Evolutionary conservation across 805 yeast species (phyloP), one percentile per base, ranked within the genome.

Genomic region (Kodamaea jinghongensis): DNA sequence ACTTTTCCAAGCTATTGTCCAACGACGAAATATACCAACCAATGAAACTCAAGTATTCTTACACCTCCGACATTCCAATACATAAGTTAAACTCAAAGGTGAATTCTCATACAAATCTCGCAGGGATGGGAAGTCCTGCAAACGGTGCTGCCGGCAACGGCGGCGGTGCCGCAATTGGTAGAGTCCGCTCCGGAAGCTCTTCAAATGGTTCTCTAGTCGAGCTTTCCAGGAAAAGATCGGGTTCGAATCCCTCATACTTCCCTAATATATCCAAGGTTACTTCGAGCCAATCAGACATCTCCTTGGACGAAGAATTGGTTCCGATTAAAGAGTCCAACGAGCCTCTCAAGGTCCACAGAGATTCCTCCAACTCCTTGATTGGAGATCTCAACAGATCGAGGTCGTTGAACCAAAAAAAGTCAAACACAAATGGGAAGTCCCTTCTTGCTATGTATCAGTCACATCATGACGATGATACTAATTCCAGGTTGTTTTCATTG

Each of bases 21-120:
- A 61, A 64, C 44, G 59, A 64, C 37, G 70, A 63, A 10, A 61
- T 64, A 26, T 62, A 63, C 37, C 56, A 51, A 33, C 75, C 75
- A 11, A 55, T 69, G 56, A 63, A 58, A 41, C 55, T 67, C 41
- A 55, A 54, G 41, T 69, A 69, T 45, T 60, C 70, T 20, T 60
- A 56, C 35, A 55, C 71, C 2, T 56, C 58, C 9, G 70, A 67
- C 23, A 63, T 69, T 23, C 68, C 73, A 8, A 60, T 67, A 16
- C 65, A 61, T 36, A 50, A 48, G 27, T 48, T 69, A 25, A 69
- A 69, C 47, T 58, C 63, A 27, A 66, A 65, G 46, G 69, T 67
- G 35, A 67, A 68, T 46, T 63, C 71, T 10, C 72, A 67, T 37
- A 60, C 61, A 20, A 64, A 58, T 45, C 50, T 67, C 39, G 54